Base-by-base conservation (phyloP, 306 rosid species). In the Dryas octopetala region DNA sequence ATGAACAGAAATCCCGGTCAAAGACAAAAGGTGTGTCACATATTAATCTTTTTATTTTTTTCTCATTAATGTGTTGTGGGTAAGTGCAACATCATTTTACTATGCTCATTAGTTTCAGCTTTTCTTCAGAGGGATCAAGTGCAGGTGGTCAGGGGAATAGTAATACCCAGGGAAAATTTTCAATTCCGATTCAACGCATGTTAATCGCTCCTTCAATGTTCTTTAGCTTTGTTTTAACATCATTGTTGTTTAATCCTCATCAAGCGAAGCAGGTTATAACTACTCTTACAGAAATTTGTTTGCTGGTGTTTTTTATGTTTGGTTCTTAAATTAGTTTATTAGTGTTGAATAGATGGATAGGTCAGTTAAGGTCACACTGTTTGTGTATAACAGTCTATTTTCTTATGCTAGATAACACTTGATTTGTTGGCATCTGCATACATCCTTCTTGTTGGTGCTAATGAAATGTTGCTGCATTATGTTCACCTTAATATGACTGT, bases 201-300 rank as follows among this genome's bases (percentile, higher is more conserved):
- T 49, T 89, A 45, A 3, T 84, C 49, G 80, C 89, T 49, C 90
- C 92, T 59, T 69, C 86, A 16, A 9, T 90, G 74, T 81, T 86
- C 73, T 40, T 92, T 67, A 89, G 83, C 67, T 82, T 89, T 40
- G 77, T 92, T 68, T 73, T 92, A 63, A 52, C 88, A 7, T 86
- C 91, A n/a, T 72, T 86, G 51, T 64, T 87, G 57, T 70, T 83
- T 78, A 87, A 87, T 76, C 84, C 91, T 76, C 79, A 71, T 12
- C 89, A 87, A 60, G 86, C 82, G 76, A 84, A 92, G 77, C 91
- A 90, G 97, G 97, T 90, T 74, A 79, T 41, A 68, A 60, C 48
- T 60, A 28, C 7, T 13, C 28, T 45, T 73, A 45, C 5, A 45
- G 16, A 40, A 26, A 60, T 50, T 47, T 6, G 32, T 60, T 44